Evolutionary conservation across 2,329 filamentous ascomycete genomes (phyloP).

Genomic region (Dothideomycetes sp.): DNA sequence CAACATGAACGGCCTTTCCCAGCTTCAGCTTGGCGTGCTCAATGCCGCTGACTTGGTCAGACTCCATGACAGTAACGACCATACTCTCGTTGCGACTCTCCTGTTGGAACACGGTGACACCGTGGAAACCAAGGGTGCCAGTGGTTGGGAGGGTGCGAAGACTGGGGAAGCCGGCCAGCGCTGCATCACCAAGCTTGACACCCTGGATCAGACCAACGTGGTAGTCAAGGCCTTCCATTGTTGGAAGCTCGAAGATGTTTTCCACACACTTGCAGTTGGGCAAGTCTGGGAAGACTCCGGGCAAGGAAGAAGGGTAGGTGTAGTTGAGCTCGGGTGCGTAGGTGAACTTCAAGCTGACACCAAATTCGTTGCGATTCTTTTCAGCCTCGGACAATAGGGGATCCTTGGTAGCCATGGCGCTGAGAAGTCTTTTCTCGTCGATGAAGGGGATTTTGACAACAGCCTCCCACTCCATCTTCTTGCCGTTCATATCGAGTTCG

Average conservation of each 20-base stretch:
- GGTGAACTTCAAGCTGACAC: conserved; percentile 85
- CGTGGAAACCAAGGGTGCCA: conserved; percentile 73
- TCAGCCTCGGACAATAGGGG: conserved; percentile 66
- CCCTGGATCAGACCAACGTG: conserved; percentile 75
- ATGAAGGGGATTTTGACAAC: conserved; percentile 99
- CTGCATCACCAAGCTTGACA: conserved; percentile 67
- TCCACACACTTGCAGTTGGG: conserved; percentile 80
- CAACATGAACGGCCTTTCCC: conserved; percentile 77
- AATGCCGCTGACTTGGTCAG: conserved; percentile 58
- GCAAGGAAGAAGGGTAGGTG: conserved; percentile 75
- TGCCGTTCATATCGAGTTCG: conserved; percentile 97
- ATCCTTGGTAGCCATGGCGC: conserved; percentile 79
- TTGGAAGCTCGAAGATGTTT: conserved; percentile 91
- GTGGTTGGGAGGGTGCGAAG: conserved; percentile 76
- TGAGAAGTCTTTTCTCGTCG: conserved; percentile 74
- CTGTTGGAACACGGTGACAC: conserved; percentile 88
- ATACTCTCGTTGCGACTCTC: conserved; percentile 96
- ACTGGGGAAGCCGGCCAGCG: conserved; percentile 89
- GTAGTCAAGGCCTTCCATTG: conserved; percentile 78
- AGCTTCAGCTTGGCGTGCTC: conserved; percentile 68
- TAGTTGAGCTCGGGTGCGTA: conserved; percentile 70
- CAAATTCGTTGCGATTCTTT: conserved; percentile 76
- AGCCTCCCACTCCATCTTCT: conserved; percentile 99
- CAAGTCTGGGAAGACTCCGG: conserved; percentile 84
- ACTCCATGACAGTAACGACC: conserved; percentile 71